phyloP scores from a whole-genome alignment of 495 filamentous ascomycete species.

The Penicillium simplicissimum region DNA sequence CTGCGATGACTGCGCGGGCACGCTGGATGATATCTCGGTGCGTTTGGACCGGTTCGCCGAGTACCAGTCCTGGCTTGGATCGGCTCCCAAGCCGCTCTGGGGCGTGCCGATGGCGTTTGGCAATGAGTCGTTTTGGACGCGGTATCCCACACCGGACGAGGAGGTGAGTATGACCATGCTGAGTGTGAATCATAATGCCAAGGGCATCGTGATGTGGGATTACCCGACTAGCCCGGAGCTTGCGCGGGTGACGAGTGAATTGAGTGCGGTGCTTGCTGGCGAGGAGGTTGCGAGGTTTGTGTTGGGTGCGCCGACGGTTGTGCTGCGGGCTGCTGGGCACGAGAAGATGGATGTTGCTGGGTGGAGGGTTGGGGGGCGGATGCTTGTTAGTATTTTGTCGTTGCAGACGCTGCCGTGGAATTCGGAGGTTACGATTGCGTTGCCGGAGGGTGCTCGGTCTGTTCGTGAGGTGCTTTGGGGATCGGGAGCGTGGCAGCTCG shows the following conservation, averaged over 20 bases:
- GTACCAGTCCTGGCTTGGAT: constrained; percentile 32
- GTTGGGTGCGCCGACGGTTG: constrained; percentile 18
- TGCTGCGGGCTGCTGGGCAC: constrained; percentile 10
- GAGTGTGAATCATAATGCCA: constrained; percentile 63
- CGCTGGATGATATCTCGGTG: constrained; percentile 54
- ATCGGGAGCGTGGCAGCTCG: constrained; percentile 14
- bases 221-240: constrained; percentile 31
- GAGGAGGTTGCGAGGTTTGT: constrained; percentile 17
- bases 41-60: constrained; percentile 52
- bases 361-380: constrained; percentile 16
- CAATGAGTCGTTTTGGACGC: constrained; percentile 60
- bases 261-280: constrained; percentile 24
- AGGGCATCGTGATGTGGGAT: constrained; percentile 47
- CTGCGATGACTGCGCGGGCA: constrained; percentile 65
- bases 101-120: constrained; percentile 65
- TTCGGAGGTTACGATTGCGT: constrained; percentile 6
- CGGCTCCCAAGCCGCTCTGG: constrained; percentile 55
- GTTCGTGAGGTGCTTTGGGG: constrained; percentile 17
- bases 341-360: constrained; percentile 21
- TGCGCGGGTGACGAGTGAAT: constrained; percentile 17
- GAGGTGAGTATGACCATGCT: constrained; percentile 60
- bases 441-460: constrained; percentile 6
- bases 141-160: constrained; percentile 57
- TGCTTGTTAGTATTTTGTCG: constrained; percentile 23
- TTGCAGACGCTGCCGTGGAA: constrained; percentile 18